Evolutionary conservation across 768 basidiomycete species (phyloP).

Genomic region (Sarcomyxa edulis): DNA sequence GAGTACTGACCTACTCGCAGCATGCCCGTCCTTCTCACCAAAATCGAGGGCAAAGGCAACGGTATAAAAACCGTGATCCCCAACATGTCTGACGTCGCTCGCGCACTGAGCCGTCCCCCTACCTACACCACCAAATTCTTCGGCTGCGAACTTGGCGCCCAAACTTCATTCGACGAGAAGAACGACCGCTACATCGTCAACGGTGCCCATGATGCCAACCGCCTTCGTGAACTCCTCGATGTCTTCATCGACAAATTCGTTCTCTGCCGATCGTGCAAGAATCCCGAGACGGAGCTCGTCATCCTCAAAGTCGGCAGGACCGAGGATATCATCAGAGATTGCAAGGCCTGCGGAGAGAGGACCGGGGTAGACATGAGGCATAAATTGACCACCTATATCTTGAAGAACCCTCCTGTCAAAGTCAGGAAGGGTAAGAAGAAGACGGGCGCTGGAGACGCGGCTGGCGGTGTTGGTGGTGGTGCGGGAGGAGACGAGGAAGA

Average conservation of each 20-base stretch:
- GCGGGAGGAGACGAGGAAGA: slow-evolving; percentile 23
- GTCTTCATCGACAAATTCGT: slow-evolving; percentile 98
- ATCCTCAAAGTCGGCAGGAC: slow-evolving; percentile 76
- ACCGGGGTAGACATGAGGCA: slow-evolving; percentile 94
- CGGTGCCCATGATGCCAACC: slow-evolving; percentile 87
- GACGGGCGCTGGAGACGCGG: slow-evolving; percentile 29
- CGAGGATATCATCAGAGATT: slow-evolving; percentile 91
- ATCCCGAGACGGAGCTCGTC: slow-evolving; percentile 95
- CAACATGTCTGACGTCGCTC: slow-evolving; percentile 97
- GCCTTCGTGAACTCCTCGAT: slow-evolving; percentile 93
- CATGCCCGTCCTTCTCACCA: slow-evolving; percentile 92
- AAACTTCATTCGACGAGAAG: slow-evolving; percentile 94
- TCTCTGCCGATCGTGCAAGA: slow-evolving; percentile 96
- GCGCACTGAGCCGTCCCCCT: slow-evolving; percentile 91
- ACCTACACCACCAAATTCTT: slow-evolving; percentile 99
- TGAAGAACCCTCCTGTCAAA: slow-evolving; percentile 95
- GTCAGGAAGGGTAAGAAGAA: slow-evolving; percentile 68
- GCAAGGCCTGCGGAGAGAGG: slow-evolving; percentile 96
- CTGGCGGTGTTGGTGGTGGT: slow-evolving; percentile 18
- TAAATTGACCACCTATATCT: slow-evolving; percentile 92
- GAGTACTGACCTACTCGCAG: slow-evolving; percentile 29
- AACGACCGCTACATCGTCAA: slow-evolving; percentile 99
- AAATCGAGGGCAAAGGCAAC: slow-evolving; percentile 99
- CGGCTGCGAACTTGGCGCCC: slow-evolving; percentile 96
- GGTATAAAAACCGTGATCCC: slow-evolving; percentile 99